Evolutionary conservation across 169 alveolate species (phyloP), one percentile per base, ranked within the genome.

Genomic region (Plasmodium vivax): DNA sequence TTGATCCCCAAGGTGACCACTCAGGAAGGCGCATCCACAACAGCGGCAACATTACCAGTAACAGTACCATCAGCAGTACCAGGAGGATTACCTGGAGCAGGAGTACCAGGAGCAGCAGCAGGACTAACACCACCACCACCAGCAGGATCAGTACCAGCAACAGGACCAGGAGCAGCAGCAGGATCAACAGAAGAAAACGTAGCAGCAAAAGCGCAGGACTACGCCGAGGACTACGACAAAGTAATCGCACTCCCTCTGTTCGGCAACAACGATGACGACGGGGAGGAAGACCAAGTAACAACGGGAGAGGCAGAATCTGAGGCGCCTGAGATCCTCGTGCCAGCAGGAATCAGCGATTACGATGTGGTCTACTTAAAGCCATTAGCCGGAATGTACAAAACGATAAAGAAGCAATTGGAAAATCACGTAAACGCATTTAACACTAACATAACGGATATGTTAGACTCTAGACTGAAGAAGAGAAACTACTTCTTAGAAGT

Each of bases 1-100:
- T 84, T 84, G 72, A 84, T 84, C 43, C 93, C 93, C 51, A 83
- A 58, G 43, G 84, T 16, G 38, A 19, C 7, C 62, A 82, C 87
- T 43, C 34, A 16, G 27, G 34, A 23, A 19, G 16, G 14, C 10
- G 10, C 54, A 8, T 6, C 16, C 1, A 0, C 32, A 6, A 68
- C 9, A 45, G 83, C 36, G 4, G 38, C 47, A 12, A 32, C 12
- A 10, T 12, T 34, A 4, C 83, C 38, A 85, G 32, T 68, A 30
- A 16, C 51, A 12, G 9, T 3, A 84, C 10, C 82, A 82, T 9
- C 47, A 82, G 10, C 77, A 51, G 81, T 4, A 82, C 0, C 90
- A 5, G 19, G 9, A 82, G 14, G 54, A 43, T 79, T 6, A 12
- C 14, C 34, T 2, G 80, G 3, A 82, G 32, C 45, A 36, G n/a